Evolutionary conservation across 2,329 filamentous ascomycete genomes (phyloP).

Genomic region (Colletotrichum sidae): DNA sequence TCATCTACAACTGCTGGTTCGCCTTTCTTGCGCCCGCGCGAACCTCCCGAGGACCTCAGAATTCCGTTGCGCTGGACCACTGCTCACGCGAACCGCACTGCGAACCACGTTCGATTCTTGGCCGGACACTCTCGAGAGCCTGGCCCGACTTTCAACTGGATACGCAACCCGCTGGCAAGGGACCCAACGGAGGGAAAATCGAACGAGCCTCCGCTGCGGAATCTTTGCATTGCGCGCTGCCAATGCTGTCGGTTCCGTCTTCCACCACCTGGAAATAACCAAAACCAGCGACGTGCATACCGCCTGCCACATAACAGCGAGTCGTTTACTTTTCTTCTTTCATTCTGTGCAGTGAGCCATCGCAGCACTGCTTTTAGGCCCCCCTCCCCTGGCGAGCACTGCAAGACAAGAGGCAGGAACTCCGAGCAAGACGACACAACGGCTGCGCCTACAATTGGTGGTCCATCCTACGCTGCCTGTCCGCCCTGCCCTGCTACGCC

Average conservation of each 20-base stretch:
- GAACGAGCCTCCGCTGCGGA: conserved; percentile 31
- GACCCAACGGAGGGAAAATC: conserved; percentile 16
- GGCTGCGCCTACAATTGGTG: conserved; percentile 34
- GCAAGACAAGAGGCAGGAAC: conserved; percentile 40
- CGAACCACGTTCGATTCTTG: conserved; percentile 29
- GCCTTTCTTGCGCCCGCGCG: conserved; percentile 31
- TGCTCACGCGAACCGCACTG: conserved; percentile 23
- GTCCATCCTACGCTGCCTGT: conserved; percentile 30
- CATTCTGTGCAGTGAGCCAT: conserved; percentile 49
- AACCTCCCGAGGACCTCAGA: conserved; percentile 17
- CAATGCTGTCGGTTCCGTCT: conserved; percentile 41
- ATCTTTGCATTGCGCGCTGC: conserved; percentile 30
- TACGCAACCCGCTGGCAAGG: conserved; percentile 20
- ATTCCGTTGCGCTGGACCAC: conserved; percentile 33
- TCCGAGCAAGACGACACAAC: conserved; percentile 30
- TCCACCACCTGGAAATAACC: conserved; percentile 47
- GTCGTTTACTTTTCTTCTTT: conserved; percentile 41
- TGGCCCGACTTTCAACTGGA: conserved; percentile 19
- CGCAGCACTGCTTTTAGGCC: conserved; percentile 53
- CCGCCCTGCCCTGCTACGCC: conserved; percentile 28
- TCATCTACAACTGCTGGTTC: conserved; percentile 34
- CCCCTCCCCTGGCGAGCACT: conserved; percentile 47
- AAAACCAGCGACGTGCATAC: conserved; percentile 60
- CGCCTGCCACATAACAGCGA: conserved; percentile 56
- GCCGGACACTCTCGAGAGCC: conserved; percentile 22